phyloP scores from a whole-genome alignment of 2,329 filamentous ascomycete genomes.

The Madurella fahalii region DNA sequence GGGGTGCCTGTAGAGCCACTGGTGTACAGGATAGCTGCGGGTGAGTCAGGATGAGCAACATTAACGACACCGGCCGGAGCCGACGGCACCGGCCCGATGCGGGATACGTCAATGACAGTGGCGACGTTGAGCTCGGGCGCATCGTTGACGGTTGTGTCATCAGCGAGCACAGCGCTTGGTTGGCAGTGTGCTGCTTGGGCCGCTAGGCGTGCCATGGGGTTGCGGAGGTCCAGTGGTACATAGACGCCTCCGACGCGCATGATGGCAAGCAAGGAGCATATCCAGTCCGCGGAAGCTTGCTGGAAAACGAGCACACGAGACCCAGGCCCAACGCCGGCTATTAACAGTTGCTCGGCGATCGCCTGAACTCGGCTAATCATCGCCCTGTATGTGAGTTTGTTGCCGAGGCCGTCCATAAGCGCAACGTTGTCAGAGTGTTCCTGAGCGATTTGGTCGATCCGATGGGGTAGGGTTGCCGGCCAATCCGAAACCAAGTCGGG shows the following conservation, averaged over 20 bases:
- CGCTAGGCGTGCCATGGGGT: too few relatives aligned
- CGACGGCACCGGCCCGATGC: too few relatives aligned
- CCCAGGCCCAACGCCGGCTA: constrained; percentile 6
- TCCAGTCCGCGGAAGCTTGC: constrained; percentile 33
- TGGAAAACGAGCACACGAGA: constrained; percentile 39
- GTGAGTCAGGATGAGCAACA: background rate
- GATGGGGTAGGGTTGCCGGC: background rate
- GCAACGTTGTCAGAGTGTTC: constrained; percentile 20
- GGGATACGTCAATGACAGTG: too few relatives aligned
- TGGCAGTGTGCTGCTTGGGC: too few relatives aligned
- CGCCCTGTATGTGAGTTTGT: background rate
- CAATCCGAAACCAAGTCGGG: too few relatives aligned
- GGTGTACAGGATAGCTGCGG: constrained; percentile 62
- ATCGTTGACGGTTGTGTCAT: too few relatives aligned
- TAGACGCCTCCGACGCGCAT: constrained; percentile 36
- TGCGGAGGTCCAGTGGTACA: constrained; percentile 38
- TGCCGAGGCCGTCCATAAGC: background rate
- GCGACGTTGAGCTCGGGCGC: too few relatives aligned
- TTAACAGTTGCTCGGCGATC: constrained; percentile 7
- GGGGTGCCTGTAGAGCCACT: constrained; percentile 69
- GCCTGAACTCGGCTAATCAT: background rate
- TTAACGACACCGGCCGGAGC: too few relatives aligned
- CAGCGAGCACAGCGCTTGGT: too few relatives aligned
- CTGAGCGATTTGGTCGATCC: background rate
- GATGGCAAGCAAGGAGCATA: constrained; percentile 40